Evolutionary conservation across 2,329 filamentous ascomycete genomes (phyloP), one percentile per base, ranked within the genome.

Genomic region (Fusarium redolens): DNA sequence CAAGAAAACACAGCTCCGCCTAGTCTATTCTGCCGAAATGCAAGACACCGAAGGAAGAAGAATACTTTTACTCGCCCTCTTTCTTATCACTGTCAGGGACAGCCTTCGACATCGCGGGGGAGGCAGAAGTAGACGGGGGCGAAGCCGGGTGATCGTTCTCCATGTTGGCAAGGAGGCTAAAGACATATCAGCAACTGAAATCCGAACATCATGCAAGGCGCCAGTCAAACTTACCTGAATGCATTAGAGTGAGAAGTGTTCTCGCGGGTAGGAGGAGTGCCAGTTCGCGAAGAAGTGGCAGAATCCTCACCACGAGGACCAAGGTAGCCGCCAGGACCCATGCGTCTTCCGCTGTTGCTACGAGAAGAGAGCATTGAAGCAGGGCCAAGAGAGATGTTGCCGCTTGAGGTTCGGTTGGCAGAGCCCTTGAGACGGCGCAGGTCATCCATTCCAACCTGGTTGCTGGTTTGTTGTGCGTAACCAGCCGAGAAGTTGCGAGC

Each of bases 391-490:
- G 89, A 85, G 79, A 91, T 82, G 83, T 90, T 87, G 83, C 91
- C 83, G 87, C 90, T 87, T 81, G 91, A 80, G 70, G 88, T 81
- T 78, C 89, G 85, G 85, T 87, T 88, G 54, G 87, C 84, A 37
- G 85, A 86, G 47, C 87, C 87, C 84, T 92, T 93, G 77, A 99
- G 89, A 77, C 94, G 93, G 72, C 94, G 92, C 67, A 99, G 89
- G 80, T 99, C 96, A 77, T 98, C 95, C 86, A 94, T 95, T 69
- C 91, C 93, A 74, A 99, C 92, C 77, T 93, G 93, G 85, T 96
- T 97, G 77, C 93, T 94, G 58, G 91, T 90, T 72, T 91, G 89
- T 82, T 93, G 67, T 41, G 89, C 89, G 81, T 91, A 93, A 76
- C 89, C 88, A 69, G 88, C 88, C 48, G 93, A 94, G 85, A 96